Base-by-base conservation (phyloP, 371 early-diverging fungal genomes). In the Mortierella sp. region DNA sequence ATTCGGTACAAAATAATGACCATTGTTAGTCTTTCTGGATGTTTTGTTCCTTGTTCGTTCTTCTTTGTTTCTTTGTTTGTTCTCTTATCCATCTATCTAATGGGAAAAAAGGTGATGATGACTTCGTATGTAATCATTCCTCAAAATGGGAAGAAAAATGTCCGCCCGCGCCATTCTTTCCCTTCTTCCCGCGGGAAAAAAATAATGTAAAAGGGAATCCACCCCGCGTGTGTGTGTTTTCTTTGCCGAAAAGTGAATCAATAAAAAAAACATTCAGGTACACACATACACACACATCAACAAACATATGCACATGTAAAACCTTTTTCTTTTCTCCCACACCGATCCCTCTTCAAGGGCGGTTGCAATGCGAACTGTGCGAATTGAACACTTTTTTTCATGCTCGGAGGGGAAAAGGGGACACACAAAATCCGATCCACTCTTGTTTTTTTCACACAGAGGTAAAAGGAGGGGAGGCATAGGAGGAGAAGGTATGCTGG, bases 181-280 rank as follows among this genome's bases (percentile, higher is more conserved):
- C 14, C 10, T 14, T 8, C 58, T 58, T 58, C 58, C 58, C 58
- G 58, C 58, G 58, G 58, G 58, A 58, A 22, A 58, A 34, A 58
- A 34, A 48, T n/a, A 22, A 2, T 34, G 3, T 0, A 58, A 22
- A 22, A 37, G 9, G 8, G 61, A 22, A 61, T 37, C 61, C 61
- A 61, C 8, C 61, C 61, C 22, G 34, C 61, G 58, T 53, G 53
- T 53, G n/a, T n/a, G n/a, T n/a, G n/a, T n/a, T n/a, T n/a, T 22
- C 26, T 26, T n/a, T 11, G 2, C 29, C 29, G 53, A 53, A 53
- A 52, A 26, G 24, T 9, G 31, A 31, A 22, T 48, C 31, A 34
- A 22, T 58, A 50, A 6, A n/a, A 1, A 50, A 50, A 52, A 52
- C 9, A 55, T 34, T 34, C 61, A 61, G 39, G 61, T 31, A 61